phyloP scores from a whole-genome alignment of 1,284 basidiomycete species.

The Ustilago nuda region DNA sequence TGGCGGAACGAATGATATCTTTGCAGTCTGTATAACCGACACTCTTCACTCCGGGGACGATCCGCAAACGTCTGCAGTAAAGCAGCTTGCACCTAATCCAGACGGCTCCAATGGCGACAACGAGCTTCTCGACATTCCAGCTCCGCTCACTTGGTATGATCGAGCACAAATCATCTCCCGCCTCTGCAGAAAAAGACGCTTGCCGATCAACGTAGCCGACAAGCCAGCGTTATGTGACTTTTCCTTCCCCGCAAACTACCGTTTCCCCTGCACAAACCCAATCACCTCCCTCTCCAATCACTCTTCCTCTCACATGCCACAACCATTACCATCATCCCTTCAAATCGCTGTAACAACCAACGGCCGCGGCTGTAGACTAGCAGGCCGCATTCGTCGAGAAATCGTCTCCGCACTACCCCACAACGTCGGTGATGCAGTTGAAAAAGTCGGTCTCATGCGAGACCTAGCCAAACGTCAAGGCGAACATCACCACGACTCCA shows the following conservation, averaged over 20 bases:
- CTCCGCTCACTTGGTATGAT: slow-evolving; percentile 27
- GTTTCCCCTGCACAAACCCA: slow-evolving; percentile 73
- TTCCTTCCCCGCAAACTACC: slow-evolving; percentile 86
- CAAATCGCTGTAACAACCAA: slow-evolving; percentile 93
- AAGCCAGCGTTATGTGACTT: slow-evolving; percentile 88
- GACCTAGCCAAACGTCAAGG: slow-evolving; percentile 74
- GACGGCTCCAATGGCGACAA: slow-evolving; percentile 5
- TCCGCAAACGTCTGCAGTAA: neutral
- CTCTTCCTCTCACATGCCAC: neutral
- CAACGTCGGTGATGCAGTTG: slow-evolving; percentile 82
- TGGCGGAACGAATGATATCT: slow-evolving; percentile 35
- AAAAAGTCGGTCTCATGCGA: slow-evolving; percentile 80
- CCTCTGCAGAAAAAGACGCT: slow-evolving; percentile 70
- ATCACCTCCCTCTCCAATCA: neutral
- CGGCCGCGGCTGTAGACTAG: slow-evolving; percentile 88
- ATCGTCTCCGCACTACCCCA: slow-evolving; percentile 81
- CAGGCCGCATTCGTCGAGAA: slow-evolving; percentile 82
- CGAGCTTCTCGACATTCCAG: slow-evolving; percentile 3
- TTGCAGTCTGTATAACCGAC: slow-evolving; percentile 67
- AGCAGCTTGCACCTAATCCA: neutral
- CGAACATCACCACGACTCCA: neutral
- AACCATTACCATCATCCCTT: slow-evolving; percentile 72
- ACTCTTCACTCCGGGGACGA: slow-evolving; percentile 59
- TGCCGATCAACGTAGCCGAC: slow-evolving; percentile 88
- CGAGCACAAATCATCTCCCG: slow-evolving; percentile 51